Evolutionary conservation across 371 early-diverging fungal species (phyloP).

Genomic region (Smittium mucronatum): DNA sequence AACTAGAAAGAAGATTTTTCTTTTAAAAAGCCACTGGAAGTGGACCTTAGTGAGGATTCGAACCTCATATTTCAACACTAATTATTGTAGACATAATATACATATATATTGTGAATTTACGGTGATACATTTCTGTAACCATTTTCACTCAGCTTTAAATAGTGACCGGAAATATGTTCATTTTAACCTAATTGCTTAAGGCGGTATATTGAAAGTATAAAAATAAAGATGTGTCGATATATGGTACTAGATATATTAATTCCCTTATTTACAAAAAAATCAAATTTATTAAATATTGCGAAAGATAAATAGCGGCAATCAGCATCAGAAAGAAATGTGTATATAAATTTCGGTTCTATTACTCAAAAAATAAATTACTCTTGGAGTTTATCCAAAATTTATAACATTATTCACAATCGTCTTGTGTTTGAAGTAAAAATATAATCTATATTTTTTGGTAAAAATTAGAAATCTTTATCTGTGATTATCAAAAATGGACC

Average conservation of each 20-base stretch:
- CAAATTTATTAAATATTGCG: not conserved
- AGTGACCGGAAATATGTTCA: too few species aligned
- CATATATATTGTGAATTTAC: too few species aligned
- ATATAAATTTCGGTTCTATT: not conserved
- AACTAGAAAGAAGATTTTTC: too few species aligned
- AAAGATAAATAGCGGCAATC: not conserved
- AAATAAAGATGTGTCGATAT: too few species aligned
- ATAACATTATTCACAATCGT: not conserved
- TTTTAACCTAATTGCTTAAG: too few species aligned
- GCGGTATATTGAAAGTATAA: too few species aligned
- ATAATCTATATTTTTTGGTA: not conserved
- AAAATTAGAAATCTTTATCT: not conserved
- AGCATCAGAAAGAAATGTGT: not conserved
- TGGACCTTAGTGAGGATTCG: too few species aligned
- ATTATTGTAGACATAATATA: too few species aligned
- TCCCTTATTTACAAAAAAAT: not conserved
- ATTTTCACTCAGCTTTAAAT: too few species aligned
- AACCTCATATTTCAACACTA: too few species aligned
- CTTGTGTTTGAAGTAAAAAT: not conserved
- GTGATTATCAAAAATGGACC: not conserved
- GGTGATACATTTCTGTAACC: too few species aligned
- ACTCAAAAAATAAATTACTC: not conserved
- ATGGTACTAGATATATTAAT: not conserved
- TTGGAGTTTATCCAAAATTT: not conserved
- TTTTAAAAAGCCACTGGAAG: too few species aligned